phyloP scores from a whole-genome alignment of 192 early-diverging fungal genomes.

The Chytriomyces hyalinus region DNA sequence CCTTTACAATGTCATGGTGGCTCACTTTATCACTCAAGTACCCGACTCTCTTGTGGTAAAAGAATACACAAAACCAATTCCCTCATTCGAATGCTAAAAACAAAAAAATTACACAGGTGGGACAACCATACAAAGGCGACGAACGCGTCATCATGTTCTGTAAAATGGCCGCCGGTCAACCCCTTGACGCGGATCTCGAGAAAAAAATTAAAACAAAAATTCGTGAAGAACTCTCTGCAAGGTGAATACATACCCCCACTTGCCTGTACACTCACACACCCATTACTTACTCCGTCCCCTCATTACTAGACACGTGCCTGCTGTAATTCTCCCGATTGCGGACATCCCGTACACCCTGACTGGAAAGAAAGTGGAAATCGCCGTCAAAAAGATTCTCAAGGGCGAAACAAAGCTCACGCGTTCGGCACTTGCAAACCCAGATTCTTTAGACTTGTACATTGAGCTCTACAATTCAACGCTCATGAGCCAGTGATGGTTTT shows the following conservation, averaged over 20 bases:
- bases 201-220: conserved; percentile 77
- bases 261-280: neutral
- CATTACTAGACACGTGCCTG: conserved; percentile 77
- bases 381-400: conserved; percentile 84
- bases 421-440: conserved; percentile 87
- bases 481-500: neutral
- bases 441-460: conserved; percentile 77
- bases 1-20: conserved; percentile 87
- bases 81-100: neutral
- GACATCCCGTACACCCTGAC: conserved; percentile 97
- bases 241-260: conserved; percentile 37
- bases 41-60: conserved; percentile 78
- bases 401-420: conserved; percentile 81
- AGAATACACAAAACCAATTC: neutral
- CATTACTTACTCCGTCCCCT: neutral
- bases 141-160: conserved; percentile 93
- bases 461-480: conserved; percentile 1
- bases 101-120: conserved; percentile 56
- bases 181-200: conserved; percentile 67
- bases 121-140: conserved; percentile 82
- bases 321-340: conserved; percentile 74
- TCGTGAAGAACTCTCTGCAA: conserved; percentile 80
- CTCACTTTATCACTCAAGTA: conserved; percentile 73
- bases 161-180: conserved; percentile 73
- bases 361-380: conserved; percentile 97